Evolutionary conservation across 1,284 basidiomycete species (phyloP), one percentile per base, ranked within the genome.

Genomic region (Ganoderma multipileum): DNA sequence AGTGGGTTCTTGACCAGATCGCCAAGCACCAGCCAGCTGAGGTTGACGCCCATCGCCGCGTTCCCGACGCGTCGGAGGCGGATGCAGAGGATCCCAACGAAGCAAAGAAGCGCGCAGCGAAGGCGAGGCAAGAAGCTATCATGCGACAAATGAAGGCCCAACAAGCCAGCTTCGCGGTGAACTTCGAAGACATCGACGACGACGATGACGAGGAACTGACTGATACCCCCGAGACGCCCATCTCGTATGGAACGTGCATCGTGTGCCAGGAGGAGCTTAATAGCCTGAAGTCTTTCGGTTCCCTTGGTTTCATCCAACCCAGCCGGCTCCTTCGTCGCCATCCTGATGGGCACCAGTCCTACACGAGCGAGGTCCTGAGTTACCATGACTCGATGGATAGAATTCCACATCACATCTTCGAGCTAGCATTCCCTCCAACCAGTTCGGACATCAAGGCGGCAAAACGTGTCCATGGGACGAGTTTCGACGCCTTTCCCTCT

Each of bases 241-340:
- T 86, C 20, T 89, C 89, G 30, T 92, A 92, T 72, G 98, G 97
- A 1, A 93, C 92, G 33, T 99, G 98, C 79, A 99, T 99, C 72
- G 95, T 99, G 9, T 99, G 98, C 76, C 98, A 99, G 79, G 98
- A 99, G 79, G 93, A 96, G 69, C 88, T 99, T 61, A 93, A 90
- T 69, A 81, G 85, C 0, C 82, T 86, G 16, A 87, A 89, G 69
- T 85, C 94, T 0, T 99, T 98, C 77, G 98, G 98, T 16, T 90
- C 90, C 60, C 86, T 99, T n/a, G 95, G 94, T 1, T 85, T 97
- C 68, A 79, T 99, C 6, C 97, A 99, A 78, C 91, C 95, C 0
- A 98, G 96, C 79, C 87, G 94, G 47, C 83, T 96, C 64, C 85
- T 99, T 42, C 89, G 97, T 57, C 87, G 87, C 69, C 94, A 92